A percentile compares a stretch with the other conserved stretches of the same genome.
phyloP scores from a whole-genome alignment of 2,329 filamentous ascomycete species.

The Shiraia sp. region DNA sequence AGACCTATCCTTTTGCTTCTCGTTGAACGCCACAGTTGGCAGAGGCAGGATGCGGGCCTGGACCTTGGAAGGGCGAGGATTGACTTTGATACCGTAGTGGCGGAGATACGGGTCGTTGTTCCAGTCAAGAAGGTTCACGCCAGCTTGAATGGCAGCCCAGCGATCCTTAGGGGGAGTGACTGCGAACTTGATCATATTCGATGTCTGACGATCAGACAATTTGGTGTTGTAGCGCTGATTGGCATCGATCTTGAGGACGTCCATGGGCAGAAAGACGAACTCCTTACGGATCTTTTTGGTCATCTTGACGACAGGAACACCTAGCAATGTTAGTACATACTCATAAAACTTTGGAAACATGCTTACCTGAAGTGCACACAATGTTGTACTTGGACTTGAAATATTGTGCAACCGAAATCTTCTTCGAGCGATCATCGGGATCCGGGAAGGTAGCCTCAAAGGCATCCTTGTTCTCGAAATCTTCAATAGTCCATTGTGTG shows the following conservation, averaged over 20 bases:
- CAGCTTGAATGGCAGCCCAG: conserved; percentile 67
- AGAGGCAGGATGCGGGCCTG: conserved; percentile 72
- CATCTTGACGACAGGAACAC: conserved; percentile 62
- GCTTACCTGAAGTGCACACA: conserved; percentile 42
- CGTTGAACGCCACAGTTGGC: conserved; percentile 70
- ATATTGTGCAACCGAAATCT: conserved; percentile 61
- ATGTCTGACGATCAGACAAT: conserved; percentile 67
- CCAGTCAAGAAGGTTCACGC: conserved; percentile 71
- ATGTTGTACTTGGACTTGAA: conserved; percentile 58
- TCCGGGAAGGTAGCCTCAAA: conserved; percentile 54
- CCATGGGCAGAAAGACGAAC: conserved; percentile 59
- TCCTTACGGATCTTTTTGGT: conserved; percentile 53
- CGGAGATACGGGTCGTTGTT: conserved; percentile 68
- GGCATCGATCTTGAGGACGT: conserved; percentile 55
- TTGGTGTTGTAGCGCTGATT: conserved; percentile 64
- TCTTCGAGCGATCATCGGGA: conserved; percentile 63
- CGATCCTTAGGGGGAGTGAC: conserved; percentile 76
- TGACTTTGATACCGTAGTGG: conserved; percentile 75
- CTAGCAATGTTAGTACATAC: conserved; percentile 7
- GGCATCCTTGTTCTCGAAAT: conserved; percentile 51
- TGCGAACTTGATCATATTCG: conserved; percentile 90
- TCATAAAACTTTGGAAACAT: not conserved
- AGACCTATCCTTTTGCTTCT: conserved; percentile 25
- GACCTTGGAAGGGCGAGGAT: conserved; percentile 61
- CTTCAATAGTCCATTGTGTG: conserved; percentile 56